Base-by-base conservation (phyloP, 2,329 filamentous ascomycete species). In the Cordyceps militaris region DNA sequence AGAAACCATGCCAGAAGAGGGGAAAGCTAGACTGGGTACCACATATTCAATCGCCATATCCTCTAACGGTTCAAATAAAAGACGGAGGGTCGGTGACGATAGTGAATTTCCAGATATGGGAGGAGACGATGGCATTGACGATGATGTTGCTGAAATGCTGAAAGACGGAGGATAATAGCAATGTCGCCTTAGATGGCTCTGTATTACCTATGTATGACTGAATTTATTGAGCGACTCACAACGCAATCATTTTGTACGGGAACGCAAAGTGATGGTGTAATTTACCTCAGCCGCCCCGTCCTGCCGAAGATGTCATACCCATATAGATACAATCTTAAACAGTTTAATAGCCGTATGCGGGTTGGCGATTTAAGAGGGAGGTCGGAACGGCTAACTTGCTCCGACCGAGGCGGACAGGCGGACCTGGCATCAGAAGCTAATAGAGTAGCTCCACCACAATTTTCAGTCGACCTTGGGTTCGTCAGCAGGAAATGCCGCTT, bases 71-170 rank as follows among this genome's bases (percentile, higher is more conserved):
- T 73, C 79, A 5, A 83, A 83, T 64, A 84, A 84, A 67, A 75
- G 81, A 59, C 76, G 79, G 30, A 76, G 81, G 49, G 67, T 84
- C 6, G 80, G 82, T 36, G 69, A 74, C n/a, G 69, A 66, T 2
- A 74, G 74, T 13, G 80, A 81, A 36, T 77, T 83, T 58, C 79
- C 79, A 3, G 76, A 82, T 54, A 70, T 83, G n/a, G 78, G 75
- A 9, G 75, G 69, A 21, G 79, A 81, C 58, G 79, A 81, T 61
- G 80, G 74, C 1, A 81, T 84, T 51, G 81, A 84, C 61, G 74
- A 78, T 0, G 80, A 84, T 48, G 80, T 84, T 34, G 76, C 76
- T 26, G 79, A 80, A 63, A 80, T 82, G 72, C 71, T 84, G 43
- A 74, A 75, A 61, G 76, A 78, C 14, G 32, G 43, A 40, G 54